phyloP scores from a whole-genome alignment of 495 filamentous ascomycete genomes.

The Hypoxylon intermedium region DNA sequence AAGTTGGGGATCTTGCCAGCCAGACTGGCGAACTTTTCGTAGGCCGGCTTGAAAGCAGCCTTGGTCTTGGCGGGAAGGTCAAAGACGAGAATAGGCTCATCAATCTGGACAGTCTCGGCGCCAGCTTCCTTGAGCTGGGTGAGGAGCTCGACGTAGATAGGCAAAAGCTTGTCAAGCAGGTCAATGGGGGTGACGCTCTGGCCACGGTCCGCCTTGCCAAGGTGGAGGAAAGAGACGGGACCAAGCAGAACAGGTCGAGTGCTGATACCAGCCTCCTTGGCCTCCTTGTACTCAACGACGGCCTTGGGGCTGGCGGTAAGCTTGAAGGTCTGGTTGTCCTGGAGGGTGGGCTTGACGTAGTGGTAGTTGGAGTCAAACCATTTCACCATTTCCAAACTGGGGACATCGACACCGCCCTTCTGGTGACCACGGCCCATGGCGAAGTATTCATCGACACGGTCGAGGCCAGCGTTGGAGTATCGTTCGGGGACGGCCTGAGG shows the following conservation, averaged over 20 bases:
- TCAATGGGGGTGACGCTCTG: conserved; percentile 90
- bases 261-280: conserved; percentile 90
- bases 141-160: conserved; percentile 90
- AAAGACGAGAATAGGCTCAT: conserved; percentile 94
- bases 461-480: conserved; percentile 84
- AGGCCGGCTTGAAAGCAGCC: conserved; percentile 96
- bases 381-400: conserved; percentile 97
- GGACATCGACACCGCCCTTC: conserved; percentile 90
- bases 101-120: conserved; percentile 94
- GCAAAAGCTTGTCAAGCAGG: conserved; percentile 87
- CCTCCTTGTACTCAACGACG: conserved; percentile 91
- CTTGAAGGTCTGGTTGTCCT: conserved; percentile 94
- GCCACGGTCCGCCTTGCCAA: conserved; percentile 96
- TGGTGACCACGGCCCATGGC: conserved; percentile 99
- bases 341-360: conserved; percentile 98
- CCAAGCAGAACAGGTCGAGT: conserved; percentile 95
- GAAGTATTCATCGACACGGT: conserved; percentile 94
- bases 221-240: conserved; percentile 93
- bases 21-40: conserved; percentile 80
- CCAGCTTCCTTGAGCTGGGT: conserved; percentile 91
- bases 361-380: conserved; percentile 99
- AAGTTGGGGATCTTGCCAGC: conserved; percentile 81
- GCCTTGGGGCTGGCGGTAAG: conserved; percentile 88
- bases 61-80: conserved; percentile 87
- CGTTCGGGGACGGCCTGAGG: conserved; percentile 82